phyloP scores from a whole-genome alignment of 257 asterid species.

The Solanum etuberosum region DNA sequence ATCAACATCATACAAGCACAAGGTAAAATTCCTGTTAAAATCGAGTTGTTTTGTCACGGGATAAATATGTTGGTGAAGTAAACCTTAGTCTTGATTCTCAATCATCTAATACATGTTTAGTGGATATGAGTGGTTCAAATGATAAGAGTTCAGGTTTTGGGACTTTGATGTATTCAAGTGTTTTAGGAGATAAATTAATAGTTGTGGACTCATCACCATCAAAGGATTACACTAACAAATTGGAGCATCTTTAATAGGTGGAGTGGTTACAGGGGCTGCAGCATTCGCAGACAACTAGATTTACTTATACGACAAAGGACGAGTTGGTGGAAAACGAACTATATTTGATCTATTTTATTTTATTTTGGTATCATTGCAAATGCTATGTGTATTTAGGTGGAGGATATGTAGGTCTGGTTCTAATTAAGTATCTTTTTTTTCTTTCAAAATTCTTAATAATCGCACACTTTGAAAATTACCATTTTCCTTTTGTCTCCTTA shows the following conservation, averaged over 20 bases:
- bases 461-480: no score
- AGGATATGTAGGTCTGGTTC: no score
- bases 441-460: no score
- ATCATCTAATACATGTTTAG: not conserved
- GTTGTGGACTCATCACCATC: not conserved
- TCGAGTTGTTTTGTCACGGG: not conserved
- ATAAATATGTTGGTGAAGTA: not conserved
- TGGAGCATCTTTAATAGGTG: not conserved
- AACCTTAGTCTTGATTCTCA: not conserved
- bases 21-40: not conserved
- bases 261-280: not conserved
- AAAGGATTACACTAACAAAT: not conserved
- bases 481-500: no score
- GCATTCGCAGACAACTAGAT: accelerated
- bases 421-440: no score
- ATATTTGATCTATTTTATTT: not conserved
- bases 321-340: not conserved
- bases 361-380: no score
- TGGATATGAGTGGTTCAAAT: not conserved
- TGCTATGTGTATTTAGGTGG: not conserved
- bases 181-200: not conserved
- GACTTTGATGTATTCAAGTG: not conserved
- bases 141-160: not conserved
- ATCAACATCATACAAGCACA: not conserved
- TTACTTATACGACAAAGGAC: not conserved